Base-by-base conservation (phyloP, 768 basidiomycete genomes). In the Melanogaster broomeanus region DNA sequence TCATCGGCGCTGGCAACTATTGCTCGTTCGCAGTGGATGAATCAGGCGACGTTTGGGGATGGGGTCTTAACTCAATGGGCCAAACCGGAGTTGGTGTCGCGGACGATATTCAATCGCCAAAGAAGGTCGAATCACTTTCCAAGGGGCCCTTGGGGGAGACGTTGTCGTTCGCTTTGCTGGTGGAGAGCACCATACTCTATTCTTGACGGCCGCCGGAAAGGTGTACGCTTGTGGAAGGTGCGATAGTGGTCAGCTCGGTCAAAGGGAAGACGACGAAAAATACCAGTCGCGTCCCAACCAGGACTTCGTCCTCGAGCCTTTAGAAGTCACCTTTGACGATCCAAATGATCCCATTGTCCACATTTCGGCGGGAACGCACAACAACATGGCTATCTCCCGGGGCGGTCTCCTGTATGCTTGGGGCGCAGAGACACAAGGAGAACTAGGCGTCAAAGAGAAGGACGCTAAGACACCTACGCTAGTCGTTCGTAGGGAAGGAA, bases 1-100 rank as follows among this genome's bases (percentile, higher is more conserved):
- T 72, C 37, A 74, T 98, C 54, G 93, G 93, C 4, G 81, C 93
- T 0, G 95, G 96, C 7, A 79, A 79, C 45, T 90, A 85, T 69
- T 88, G 91, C 62, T 95, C 93, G 0, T 98, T 97, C 62, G 95
- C 94, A 3, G 84, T 98, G 50, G 88, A 93, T 65, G 81, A 88
- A 46, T 72, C 77, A 6, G 94, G 93, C 25, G 82, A 79, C 43
- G 88, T 96, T 9, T 98, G 87, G 85, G 93, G 84, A 12, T 98
- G 96, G 96, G 96, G 96, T n/a, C 75, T 94, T 52, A 97, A 98
- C 69, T 90, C 76, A 70, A 89, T 80, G 86, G 94, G 88, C 25
- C 90, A 92, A 69, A 83, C 82, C 1, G 90, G 89, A 28, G 85
- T 87, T 0, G 76, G 74, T 8, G 64, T 69, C 54, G 60, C 62